Conservation (phyloP, 1,284 basidiomycete genomes). For the Chiua sp. region DNA sequence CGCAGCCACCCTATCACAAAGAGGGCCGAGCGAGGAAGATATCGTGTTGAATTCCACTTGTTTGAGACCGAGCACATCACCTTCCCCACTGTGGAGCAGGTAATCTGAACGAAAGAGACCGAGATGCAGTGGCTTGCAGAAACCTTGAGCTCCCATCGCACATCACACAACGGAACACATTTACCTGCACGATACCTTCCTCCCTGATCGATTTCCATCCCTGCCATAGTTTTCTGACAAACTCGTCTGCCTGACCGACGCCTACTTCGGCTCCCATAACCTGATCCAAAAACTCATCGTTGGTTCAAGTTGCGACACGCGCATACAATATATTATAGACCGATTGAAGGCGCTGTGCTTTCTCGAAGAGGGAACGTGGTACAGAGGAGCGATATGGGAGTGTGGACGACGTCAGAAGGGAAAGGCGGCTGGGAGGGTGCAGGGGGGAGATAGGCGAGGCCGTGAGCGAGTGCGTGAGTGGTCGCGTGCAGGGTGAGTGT, state of each 20-base stretch:
- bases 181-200: conserved; percentile 56
- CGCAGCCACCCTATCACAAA: conserved; percentile 78
- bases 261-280: conserved; percentile 82
- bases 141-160: conserved; percentile 5
- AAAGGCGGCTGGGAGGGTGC: no score
- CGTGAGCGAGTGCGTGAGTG: conserved; percentile 86
- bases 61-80: conserved; percentile 64
- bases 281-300: conserved; percentile 79
- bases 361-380: conserved; percentile 50
- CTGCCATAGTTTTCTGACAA: conserved; percentile 86
- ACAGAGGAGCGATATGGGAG: conserved; percentile 34
- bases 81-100: conserved; percentile 67
- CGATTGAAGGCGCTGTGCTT: conserved; percentile 73
- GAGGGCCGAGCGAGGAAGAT: conserved; percentile 87
- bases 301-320: conserved; percentile 68
- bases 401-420: neutral
- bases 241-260: conserved; percentile 86
- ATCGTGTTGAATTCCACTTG: conserved; percentile 99
- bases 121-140: conserved; percentile 74
- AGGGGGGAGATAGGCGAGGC: conserved; percentile 31
- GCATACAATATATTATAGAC: conserved; percentile 89
- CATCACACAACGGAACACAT: neutral
- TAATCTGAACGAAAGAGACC: conserved; percentile 98
- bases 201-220: conserved; percentile 82
- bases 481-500: conserved; percentile 72